Evolutionary conservation across 768 basidiomycete species (phyloP), one percentile per base, ranked within the genome.

Genomic region (Amanita exitialis): DNA sequence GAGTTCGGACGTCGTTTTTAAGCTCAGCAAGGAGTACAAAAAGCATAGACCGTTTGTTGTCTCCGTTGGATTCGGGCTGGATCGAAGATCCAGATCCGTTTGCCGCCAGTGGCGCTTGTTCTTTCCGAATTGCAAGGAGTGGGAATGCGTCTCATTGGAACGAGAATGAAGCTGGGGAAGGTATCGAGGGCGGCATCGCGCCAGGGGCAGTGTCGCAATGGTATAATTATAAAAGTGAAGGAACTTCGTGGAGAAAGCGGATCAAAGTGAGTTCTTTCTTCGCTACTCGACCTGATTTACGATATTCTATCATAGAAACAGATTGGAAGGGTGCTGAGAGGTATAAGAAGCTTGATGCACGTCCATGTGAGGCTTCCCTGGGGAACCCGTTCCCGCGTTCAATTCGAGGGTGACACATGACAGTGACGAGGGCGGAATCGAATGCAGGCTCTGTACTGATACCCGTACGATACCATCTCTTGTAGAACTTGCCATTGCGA

Each of bases 301-400:
- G 6, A 28, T 16, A 21, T 6, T 6, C 25, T n/a, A 10, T 12
- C 36, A 21, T 13, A 49, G 47, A 49, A 28, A 32, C 35, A 37
- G 12, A 28, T 37, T 18, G 37, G 47, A 28, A 49, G 27, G 47
- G 37, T 49, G 12, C 12, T 49, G 37, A 37, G 36, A 37, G 47
- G 47, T 3, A 49, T 49, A 41, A 36, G 16, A 39, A 49, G 25
- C 25, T 6, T 49, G 16, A 41, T 49, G 47, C 27, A 39, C n/a
- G 47, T 12, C 32, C 32, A 32, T 13, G 28, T 37, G 45, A 20
- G 28, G 45, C 16, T 47, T 16, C 16, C 43, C 1, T 44, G 38
- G 15, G n/a, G 16, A 23, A 9, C 38, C 21, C 38, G 38, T 21
- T 21, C 38, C 21, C 38, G 16, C 10, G 38, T 38, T 38, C 37